Conservation (phyloP, 345 rosid species). For the Salix suchowensis region DNA sequence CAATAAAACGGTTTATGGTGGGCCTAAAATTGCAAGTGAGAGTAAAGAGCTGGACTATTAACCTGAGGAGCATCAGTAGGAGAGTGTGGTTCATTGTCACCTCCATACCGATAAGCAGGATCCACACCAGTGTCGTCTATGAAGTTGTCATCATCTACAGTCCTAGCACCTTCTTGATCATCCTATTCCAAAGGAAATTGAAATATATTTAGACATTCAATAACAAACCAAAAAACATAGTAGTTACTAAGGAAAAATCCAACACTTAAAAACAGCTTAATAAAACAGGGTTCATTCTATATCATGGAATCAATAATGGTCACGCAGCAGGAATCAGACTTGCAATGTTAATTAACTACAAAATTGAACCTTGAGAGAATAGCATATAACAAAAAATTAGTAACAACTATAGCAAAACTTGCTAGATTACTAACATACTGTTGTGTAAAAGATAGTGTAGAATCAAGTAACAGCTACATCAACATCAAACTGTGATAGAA, state of each 20-base stretch:
- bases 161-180: conserved; percentile 83
- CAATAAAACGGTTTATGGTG: background rate
- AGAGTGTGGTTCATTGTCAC: conserved; percentile 53
- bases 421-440: background rate
- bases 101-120: conserved; percentile 72
- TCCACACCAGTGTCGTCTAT: conserved; percentile 89
- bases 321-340: background rate
- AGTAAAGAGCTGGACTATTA: background rate
- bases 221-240: background rate
- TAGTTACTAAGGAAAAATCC: background rate
- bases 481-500: background rate
- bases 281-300: background rate
- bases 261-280: background rate
- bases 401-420: background rate
- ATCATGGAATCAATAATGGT: background rate
- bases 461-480: background rate
- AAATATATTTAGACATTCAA: background rate
- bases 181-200: conserved; percentile 39
- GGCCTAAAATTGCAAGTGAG: background rate
- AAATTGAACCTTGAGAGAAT: background rate
- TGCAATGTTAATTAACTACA: background rate
- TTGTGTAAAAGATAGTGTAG: background rate
- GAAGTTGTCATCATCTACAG: conserved; percentile 84
- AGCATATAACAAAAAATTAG: background rate
- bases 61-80: conserved; percentile 82